Base-by-base conservation (phyloP, 495 filamentous ascomycete genomes). In the Aspergillus saccharolyticus region DNA sequence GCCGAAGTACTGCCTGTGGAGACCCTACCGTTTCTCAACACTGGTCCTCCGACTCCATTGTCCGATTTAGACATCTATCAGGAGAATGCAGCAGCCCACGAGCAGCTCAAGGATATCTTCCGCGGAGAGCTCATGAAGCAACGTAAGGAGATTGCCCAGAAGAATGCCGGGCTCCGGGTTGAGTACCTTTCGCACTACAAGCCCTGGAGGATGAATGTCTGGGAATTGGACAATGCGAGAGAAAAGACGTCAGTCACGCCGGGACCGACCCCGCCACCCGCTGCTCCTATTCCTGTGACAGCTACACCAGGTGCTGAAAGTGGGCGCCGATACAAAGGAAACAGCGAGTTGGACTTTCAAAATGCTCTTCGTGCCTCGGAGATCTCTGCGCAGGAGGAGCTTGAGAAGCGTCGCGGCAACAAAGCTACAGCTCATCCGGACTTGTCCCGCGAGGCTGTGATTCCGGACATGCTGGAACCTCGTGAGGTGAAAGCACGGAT, bases 401-500 rank as follows among this genome's bases (percentile, higher is more conserved):
- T 86, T 45, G 88, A 89, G 56, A 80, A 84, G 50, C 84, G 87
- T 55, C 78, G 86, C 24, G 82, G 83, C 16, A 73, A 72, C 53
- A 85, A 85, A 58, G 80, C 84, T 30, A 86, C 86, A 57, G 86
- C 88, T 30, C 85, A 85, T 45, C 81, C 88, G 44, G 89, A 93
- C 60, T 83, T 83, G 44, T 85, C 85, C 1, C 90, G 90, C 63
- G 94, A 98, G 72, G 94, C 94, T 0, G 77, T 81, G 2, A 85
- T 97, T 44, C 93, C 92, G 0, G 77, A 86, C 47, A 91, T 96
- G 85, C 80, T 88, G 20, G 80, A 83, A 57, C 71, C 70, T 39
- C 67, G 76, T 10, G 74, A 79, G 30, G 71, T 70, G n/a, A 68
- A 75, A 44, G 70, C 71, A 4, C 42, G 53, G 8, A 70, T 79